A percentile compares a stretch with the other conserved stretches of the same genome.
Evolutionary conservation across 371 early-diverging fungal species (phyloP).

Genomic region (Nematocida ironsii): DNA sequence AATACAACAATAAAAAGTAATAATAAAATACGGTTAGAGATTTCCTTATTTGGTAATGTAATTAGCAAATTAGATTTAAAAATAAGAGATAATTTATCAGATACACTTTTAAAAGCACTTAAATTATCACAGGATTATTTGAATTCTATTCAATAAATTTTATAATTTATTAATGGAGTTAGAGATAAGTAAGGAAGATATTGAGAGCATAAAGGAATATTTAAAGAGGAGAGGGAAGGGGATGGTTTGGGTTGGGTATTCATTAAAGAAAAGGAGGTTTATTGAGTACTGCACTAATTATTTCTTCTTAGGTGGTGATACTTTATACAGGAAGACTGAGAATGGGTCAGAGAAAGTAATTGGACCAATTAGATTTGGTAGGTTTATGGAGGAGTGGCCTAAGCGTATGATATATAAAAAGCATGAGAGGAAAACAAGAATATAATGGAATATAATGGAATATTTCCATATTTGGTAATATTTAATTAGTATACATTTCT

Average conservation of each 20-base stretch:
- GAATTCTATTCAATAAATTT: neutral
- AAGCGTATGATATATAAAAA: neutral
- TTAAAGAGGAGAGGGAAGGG: neutral
- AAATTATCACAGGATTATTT: neutral
- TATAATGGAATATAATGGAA: no score
- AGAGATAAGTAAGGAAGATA: neutral
- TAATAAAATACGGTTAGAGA: neutral
- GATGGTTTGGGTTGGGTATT: neutral
- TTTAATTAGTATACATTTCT: no score
- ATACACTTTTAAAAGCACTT: constrained; percentile 24
- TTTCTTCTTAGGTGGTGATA: neutral
- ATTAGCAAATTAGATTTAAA: constrained; percentile 7
- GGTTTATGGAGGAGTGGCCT: neutral
- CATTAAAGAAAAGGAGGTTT: neutral
- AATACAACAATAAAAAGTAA: neutral
- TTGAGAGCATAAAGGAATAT: neutral
- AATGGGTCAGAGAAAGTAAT: neutral
- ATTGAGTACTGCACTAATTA: neutral
- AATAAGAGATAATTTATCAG: constrained; percentile 21
- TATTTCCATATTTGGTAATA: neutral
- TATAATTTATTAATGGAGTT: neutral
- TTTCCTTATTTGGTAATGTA: neutral
- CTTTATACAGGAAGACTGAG: constrained; percentile 1
- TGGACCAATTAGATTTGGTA: neutral
- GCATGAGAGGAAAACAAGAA: no score